Conservation (phyloP, 768 basidiomycete genomes). For the Neoboletus subvelutipes region DNA sequence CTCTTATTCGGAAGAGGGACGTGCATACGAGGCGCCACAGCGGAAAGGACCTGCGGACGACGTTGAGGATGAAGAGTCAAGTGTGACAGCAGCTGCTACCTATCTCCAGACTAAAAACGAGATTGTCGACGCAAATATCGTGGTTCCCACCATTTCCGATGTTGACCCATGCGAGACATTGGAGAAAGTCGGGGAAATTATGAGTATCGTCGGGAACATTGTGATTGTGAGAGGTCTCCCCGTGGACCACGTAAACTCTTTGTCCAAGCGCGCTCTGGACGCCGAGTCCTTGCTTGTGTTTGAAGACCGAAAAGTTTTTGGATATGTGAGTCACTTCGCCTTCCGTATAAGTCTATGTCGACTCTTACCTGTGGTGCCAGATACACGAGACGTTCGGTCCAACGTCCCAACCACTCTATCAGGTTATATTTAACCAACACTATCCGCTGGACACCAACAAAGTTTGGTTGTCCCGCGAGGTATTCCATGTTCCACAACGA, state of each 20-base stretch:
- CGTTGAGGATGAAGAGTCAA: conserved; percentile 54
- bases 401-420: conserved; percentile 85
- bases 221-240: conserved; percentile 70
- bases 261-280: conserved; percentile 71
- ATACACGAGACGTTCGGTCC: conserved; percentile 96
- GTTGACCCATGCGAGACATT: conserved; percentile 64
- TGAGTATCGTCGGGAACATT: conserved; percentile 68
- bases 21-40: conserved; percentile 3
- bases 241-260: conserved; percentile 41
- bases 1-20: conserved; percentile 23
- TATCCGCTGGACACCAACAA: conserved; percentile 61
- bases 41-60: conserved; percentile 19
- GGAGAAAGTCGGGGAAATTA: conserved; percentile 76
- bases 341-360: conserved; percentile 12
- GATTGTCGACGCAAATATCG: conserved; percentile 54
- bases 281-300: conserved; percentile 90
- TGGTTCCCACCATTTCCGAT: conserved; percentile 61
- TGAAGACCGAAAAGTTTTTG: conserved; percentile 85
- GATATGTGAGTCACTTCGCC: conserved; percentile 61
- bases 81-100: conserved; percentile 37
- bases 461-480: conserved; percentile 54
- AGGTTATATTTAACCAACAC: conserved; percentile 71
- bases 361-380: conserved; percentile 38
- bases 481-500: conserved; percentile 79
- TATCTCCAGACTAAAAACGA: conserved; percentile 73